Base-by-base conservation (phyloP, 2,329 filamentous ascomycete species). In the Pseudocercospora vitis region DNA sequence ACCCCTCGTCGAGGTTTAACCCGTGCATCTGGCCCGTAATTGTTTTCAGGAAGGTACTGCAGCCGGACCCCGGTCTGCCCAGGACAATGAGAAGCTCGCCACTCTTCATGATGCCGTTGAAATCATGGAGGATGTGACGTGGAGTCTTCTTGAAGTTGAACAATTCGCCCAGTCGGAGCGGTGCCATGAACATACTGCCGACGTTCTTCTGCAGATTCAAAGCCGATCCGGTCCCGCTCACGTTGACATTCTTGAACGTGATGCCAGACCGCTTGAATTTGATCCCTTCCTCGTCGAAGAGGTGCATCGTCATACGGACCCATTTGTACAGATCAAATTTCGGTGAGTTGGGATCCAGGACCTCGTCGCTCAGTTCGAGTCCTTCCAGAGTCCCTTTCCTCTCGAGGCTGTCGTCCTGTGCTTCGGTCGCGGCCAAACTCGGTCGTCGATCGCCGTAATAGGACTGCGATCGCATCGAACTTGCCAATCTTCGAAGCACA, bases 121-220 rank as follows among this genome's bases (percentile, higher is more conserved):
- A 82, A 50, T 77, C 72, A 37, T 73, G 74, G 18, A 84, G 62
- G 54, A 83, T 84, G 2, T 78, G 76, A 61, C 81, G 83, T 57
- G 78, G 77, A 0, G 74, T 69, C 14, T 75, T 72, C 37, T 75
- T 75, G 18, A 71, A 67, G 51, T 74, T 78, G 46, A 87, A 74
- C 35, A 79, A 71, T 52, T 88, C 81, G 1, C 78, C 74, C 0
- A 81, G 65, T 1, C 82, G 76, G 18, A 88, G 70, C 0, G 84
- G 86, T 0, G 80, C 74, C 55, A 80, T 68, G 18, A 88, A 66
- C 6, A 82, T 70, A 1, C 83, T 83, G 2, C 74, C 77, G 2
- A 90, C 83, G 2, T 82, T 89, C 51, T 83, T 76, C 65, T 91
- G 87, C 1, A 89, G 73, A 58, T 88, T 84, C 19, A 90, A 67